Base-by-base conservation (phyloP, 2,329 filamentous ascomycete species). In the Neonectria magnoliae region DNA sequence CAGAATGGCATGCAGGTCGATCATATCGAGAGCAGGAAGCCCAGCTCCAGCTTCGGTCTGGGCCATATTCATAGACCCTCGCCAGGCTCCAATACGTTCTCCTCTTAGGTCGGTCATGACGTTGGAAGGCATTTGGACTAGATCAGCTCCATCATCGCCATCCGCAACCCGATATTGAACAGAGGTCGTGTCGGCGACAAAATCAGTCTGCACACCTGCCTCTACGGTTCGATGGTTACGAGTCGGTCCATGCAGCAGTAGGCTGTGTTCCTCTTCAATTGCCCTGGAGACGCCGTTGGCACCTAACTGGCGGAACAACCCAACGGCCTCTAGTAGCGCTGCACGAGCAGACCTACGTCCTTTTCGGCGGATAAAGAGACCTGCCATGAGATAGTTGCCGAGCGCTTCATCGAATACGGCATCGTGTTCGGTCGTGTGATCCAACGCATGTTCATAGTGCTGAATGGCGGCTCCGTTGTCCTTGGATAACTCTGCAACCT, bases 1-100 rank as follows among this genome's bases (percentile, higher is more conserved):
- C 14, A 95, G 82, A 63, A 95, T 94, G 25, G 90, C 91, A 45
- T 92, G 90, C 66, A 94, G 78, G 76, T 94, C 92, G 74, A 95
- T 90, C 90, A 95, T 94, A 79, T 95, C 92, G 57, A 95, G 84
- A 29, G 91, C 89, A 44, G 91, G 91, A 64, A 94, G 83, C 11
- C 90, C 89, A 38, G 83, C 87, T 3, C 86, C 87, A 20, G 86
- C 82, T 67, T 88, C 87, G 6, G 85, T 78, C 62, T 86, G 84
- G 8, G 38, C 38, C 51, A 81, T 75, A 55, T 84, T 80, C 79
- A 88, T 88, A 11, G 86, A 85, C 16, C 87, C 87, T 69, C 87
- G 83, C 88, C 88, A 90, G n/a, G 85, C 86, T 45, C 86, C 86
- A 75, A 89, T 87, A 41, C 86, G 83, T 57, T 88, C 87, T 50